phyloP scores from a whole-genome alignment of 108 stramenopile genomes.

The Pseudonitzschia multiseries region DNA sequence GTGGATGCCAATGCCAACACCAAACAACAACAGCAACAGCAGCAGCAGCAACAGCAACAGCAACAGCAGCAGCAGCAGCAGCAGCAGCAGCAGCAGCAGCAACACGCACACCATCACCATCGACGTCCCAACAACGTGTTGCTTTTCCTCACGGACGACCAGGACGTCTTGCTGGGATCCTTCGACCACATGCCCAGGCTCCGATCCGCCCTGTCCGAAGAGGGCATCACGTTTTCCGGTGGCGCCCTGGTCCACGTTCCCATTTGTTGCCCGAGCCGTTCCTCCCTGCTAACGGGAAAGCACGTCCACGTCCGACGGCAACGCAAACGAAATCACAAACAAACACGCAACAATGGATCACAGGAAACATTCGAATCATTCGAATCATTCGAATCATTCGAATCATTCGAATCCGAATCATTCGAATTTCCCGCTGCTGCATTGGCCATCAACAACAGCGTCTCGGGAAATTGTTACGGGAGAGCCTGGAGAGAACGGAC shows the following conservation, averaged over 20 bases:
- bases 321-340: too few species aligned
- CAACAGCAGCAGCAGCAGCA: not conserved
- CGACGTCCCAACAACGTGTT: constrained; percentile 23
- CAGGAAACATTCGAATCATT: too few species aligned
- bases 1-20: too few species aligned
- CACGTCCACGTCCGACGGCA: constrained; percentile 30
- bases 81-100: not conserved
- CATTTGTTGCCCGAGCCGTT: constrained; percentile 41
- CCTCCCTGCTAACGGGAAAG: constrained; percentile 38
- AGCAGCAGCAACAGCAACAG: too few species aligned
- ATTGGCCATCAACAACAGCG: constrained; percentile 23
- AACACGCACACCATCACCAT: not conserved
- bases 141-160: constrained; percentile 42
- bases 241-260: constrained; percentile 39
- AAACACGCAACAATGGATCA: too few species aligned
- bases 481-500: constrained; percentile 21
- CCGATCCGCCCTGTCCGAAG: constrained; percentile 10
- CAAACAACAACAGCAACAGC: too few species aligned
- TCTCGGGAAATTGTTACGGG: constrained; percentile 38
- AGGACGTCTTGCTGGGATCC: constrained; percentile 38
- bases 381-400: too few species aligned
- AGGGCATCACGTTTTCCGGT: constrained; percentile 35
- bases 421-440: too few species aligned
- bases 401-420: too few species aligned
- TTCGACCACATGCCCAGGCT: constrained; percentile 37